Conservation (phyloP, 2,329 filamentous ascomycete genomes). For the Calycina herbarum region DNA sequence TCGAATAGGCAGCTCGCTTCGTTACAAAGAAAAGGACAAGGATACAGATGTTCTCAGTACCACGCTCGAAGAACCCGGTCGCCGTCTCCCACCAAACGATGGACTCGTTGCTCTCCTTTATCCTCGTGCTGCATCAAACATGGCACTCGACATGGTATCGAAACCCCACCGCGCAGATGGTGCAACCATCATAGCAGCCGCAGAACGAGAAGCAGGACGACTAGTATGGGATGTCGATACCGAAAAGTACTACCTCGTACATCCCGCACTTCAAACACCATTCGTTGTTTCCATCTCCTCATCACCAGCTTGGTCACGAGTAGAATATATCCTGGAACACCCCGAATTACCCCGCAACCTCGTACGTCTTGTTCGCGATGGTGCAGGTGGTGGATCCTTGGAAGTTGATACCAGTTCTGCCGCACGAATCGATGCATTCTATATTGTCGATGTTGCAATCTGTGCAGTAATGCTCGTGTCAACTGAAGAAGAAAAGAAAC, state of each 20-base stretch:
- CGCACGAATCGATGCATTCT: constrained; percentile 59
- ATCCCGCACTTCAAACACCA: constrained; percentile 62
- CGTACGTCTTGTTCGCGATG: constrained; percentile 60
- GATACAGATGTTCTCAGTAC: constrained; percentile 53
- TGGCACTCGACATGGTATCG: constrained; percentile 53
- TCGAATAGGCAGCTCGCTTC: constrained; percentile 16
- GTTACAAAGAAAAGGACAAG: constrained; percentile 23
- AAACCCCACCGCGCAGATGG: constrained; percentile 51
- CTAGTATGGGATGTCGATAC: constrained; percentile 71
- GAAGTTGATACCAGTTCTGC: constrained; percentile 62
- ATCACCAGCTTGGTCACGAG: constrained; percentile 58
- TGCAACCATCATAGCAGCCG: constrained; percentile 59
- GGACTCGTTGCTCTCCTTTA: constrained; percentile 69
- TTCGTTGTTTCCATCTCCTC: constrained; percentile 62
- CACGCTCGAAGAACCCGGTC: constrained; percentile 55
- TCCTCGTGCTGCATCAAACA: constrained; percentile 62
- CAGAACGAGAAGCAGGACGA: constrained; percentile 67
- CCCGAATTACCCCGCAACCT: constrained; percentile 61
- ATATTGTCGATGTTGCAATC: constrained; percentile 62
- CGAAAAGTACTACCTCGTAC: constrained; percentile 59
- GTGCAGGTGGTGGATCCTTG: constrained; percentile 58
- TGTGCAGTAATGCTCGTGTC: constrained; percentile 61
- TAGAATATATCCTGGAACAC: constrained; percentile 66
- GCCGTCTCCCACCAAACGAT: constrained; percentile 56
- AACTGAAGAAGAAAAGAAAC: constrained; percentile 54